phyloP scores from a whole-genome alignment of 495 filamentous ascomycete genomes.

The Penicillium psychrofluorescens region DNA sequence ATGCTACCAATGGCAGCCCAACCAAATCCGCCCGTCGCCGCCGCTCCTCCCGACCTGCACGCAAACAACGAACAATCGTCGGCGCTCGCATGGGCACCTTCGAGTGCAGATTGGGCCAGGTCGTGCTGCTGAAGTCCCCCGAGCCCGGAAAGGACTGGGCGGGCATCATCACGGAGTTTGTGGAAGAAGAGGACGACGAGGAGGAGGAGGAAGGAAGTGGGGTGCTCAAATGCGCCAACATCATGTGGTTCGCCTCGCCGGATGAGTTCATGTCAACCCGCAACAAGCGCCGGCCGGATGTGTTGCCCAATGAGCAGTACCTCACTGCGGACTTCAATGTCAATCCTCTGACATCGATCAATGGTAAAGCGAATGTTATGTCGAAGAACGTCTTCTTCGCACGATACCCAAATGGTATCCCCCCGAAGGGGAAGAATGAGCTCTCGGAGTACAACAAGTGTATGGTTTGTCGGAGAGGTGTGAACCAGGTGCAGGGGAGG shows the following conservation, averaged over 20 bases:
- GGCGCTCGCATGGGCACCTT: slow-evolving; percentile 85
- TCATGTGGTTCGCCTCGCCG: slow-evolving; percentile 89
- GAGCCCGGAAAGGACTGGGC: slow-evolving; percentile 80
- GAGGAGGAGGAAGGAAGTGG: slow-evolving; percentile 46
- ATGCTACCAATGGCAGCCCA: slow-evolving; percentile 13
- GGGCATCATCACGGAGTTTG: slow-evolving; percentile 75
- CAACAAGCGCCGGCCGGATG: slow-evolving; percentile 78
- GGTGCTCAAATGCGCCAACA: slow-evolving; percentile 54
- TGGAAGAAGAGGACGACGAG: slow-evolving; percentile 50
- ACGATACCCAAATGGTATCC: slow-evolving; percentile 67
- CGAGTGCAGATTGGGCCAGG: slow-evolving; percentile 72
- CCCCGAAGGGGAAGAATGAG: slow-evolving; percentile 55
- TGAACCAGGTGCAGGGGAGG: slow-evolving; percentile 75
- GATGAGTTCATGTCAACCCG: slow-evolving; percentile 72
- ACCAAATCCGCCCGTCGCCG: slow-evolving; percentile 20
- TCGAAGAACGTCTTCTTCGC: slow-evolving; percentile 59
- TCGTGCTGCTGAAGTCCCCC: slow-evolving; percentile 79
- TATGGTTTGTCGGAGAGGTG: slow-evolving; percentile 84
- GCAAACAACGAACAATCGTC: slow-evolving; percentile 47
- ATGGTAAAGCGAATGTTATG: slow-evolving; percentile 75
- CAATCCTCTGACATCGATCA: slow-evolving; percentile 84
- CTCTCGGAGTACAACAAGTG: slow-evolving; percentile 73
- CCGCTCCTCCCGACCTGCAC: slow-evolving; percentile 23
- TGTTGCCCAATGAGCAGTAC: slow-evolving; percentile 83
- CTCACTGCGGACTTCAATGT: slow-evolving; percentile 76